These are phyloP conservation scores for Xylariaceae sp. DNA, from an alignment of 2,329 filamentous ascomycete genomes.

Conservation along the genomic window DNA sequence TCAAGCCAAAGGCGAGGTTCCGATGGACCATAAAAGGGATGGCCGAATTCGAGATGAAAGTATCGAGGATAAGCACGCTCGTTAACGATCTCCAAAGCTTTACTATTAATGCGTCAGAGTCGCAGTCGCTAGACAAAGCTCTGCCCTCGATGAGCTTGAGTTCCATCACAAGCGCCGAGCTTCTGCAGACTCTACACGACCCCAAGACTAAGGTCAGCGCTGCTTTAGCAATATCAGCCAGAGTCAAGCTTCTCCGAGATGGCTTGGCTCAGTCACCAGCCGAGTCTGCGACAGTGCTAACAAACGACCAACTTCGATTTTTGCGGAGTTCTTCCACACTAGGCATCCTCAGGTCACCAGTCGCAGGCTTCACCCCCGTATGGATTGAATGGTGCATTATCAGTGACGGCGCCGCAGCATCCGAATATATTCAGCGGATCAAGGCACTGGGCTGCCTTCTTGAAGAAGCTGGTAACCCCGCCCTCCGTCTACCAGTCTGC, in stretches of 20 bases:
- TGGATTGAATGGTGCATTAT: conserved; percentile 22
- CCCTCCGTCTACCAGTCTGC: conserved; percentile 16
- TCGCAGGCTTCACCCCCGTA: background rate
- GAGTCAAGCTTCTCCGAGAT: conserved; percentile 1
- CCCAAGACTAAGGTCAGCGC: background rate
- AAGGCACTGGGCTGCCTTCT: conserved; percentile 19
- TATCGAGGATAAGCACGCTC: background rate
- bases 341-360: background rate
- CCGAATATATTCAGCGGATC: conserved; percentile 19
- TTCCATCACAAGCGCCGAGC: background rate
- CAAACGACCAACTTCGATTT: background rate
- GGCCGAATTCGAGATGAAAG: conserved; percentile 9
- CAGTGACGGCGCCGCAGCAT: background rate
- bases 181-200: conserved; percentile 9
- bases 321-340: background rate
- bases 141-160: conserved; percentile 8
- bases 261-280: background rate
- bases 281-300: background rate
- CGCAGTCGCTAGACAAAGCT: background rate
- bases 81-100: conserved; percentile 4
- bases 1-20: conserved; percentile 2
- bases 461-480: conserved; percentile 8
- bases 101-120: background rate
- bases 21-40: conserved; percentile 15
- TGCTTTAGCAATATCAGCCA: conserved; percentile 1